Conservation (phyloP, 2,329 filamentous ascomycete genomes). For the Neonectria neomacrospora region DNA sequence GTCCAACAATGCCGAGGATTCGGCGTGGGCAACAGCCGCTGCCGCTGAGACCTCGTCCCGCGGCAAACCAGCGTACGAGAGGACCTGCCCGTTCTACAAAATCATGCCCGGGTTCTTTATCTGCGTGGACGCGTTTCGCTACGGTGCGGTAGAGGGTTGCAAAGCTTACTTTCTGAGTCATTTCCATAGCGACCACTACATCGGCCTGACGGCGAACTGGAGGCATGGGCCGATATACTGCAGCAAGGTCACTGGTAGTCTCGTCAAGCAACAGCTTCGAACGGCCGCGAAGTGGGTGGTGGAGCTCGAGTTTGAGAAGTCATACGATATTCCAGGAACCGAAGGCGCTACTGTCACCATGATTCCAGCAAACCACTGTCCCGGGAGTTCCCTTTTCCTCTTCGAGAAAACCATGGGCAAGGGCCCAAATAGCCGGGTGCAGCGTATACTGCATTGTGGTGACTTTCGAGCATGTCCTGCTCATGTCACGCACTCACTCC, state of each 20-base stretch:
- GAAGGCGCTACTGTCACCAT: conserved; percentile 89
- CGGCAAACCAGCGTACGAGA: conserved; percentile 86
- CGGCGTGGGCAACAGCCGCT: conserved; percentile 89
- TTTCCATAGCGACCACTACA: conserved; percentile 98
- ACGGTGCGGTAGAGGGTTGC: conserved; percentile 91
- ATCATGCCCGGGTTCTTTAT: conserved; percentile 94
- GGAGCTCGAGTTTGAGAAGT: conserved; percentile 85
- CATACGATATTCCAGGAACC: conserved; percentile 81
- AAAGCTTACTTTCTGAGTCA: conserved; percentile 97
- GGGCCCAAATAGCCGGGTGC: conserved; percentile 68
- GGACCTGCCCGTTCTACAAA: conserved; percentile 98
- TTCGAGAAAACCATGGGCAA: conserved; percentile 82
- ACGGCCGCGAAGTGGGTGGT: conserved; percentile 89
- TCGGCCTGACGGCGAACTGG: conserved; percentile 90
- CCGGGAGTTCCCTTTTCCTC: conserved; percentile 91
- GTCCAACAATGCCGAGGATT: conserved; percentile 89
- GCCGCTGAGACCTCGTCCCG: conserved; percentile 80
- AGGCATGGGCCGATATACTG: conserved; percentile 95
- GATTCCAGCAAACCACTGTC: conserved; percentile 97
- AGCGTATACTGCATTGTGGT: conserved; percentile 92
- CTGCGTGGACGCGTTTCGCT: conserved; percentile 95
- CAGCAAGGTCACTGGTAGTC: conserved; percentile 89
- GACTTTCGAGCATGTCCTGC: conserved; percentile 92
- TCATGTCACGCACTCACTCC: conserved; percentile 83
- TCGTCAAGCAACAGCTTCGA: conserved; percentile 85